phyloP scores from a whole-genome alignment of 352 stramenopile species.

The Globisporangium rhizosaccharum region DNA sequence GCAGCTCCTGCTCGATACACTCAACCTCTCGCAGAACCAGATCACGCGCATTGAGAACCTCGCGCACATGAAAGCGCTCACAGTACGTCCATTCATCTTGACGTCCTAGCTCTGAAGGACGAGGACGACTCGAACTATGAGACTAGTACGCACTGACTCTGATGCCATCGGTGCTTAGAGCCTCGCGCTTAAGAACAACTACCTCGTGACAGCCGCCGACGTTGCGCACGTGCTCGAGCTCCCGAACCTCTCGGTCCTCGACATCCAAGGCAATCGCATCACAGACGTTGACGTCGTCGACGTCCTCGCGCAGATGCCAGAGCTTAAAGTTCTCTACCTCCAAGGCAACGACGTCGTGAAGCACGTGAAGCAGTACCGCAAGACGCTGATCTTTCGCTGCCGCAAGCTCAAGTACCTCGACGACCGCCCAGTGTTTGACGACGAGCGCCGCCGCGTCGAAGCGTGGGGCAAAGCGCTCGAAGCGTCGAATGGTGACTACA shows the following conservation, averaged over 20 bases:
- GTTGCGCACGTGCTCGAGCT: slow-evolving; percentile 59
- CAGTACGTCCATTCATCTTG: slow-evolving; percentile 21
- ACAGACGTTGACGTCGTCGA: slow-evolving; percentile 57
- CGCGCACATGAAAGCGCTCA: slow-evolving; percentile 58
- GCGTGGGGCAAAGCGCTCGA: slow-evolving; percentile 68
- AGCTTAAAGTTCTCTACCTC: slow-evolving; percentile 81
- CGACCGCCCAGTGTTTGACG: slow-evolving; percentile 80
- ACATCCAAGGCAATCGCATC: slow-evolving; percentile 82
- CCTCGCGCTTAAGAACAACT: slow-evolving; percentile 73
- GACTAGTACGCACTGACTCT: too few relatives aligned
- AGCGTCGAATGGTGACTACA: slow-evolving; percentile 64
- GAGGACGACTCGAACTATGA: too few relatives aligned
- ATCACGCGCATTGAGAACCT: slow-evolving; percentile 76
- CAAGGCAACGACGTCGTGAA: slow-evolving; percentile 86
- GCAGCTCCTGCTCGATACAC: slow-evolving; percentile 53
- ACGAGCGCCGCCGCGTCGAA: slow-evolving; percentile 81
- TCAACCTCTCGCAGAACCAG: slow-evolving; percentile 83
- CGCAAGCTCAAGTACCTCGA: slow-evolving; percentile 79
- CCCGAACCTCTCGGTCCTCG: slow-evolving; percentile 65
- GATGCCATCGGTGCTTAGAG: slow-evolving; percentile 23
- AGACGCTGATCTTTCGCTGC: slow-evolving; percentile 72
- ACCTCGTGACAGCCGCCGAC: slow-evolving; percentile 52
- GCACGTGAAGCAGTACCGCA: slow-evolving; percentile 84
- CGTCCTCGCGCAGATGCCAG: slow-evolving; percentile 60
- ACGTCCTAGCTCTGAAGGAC: not conserved